Conservation (phyloP, 2,329 filamentous ascomycete species). For the Rutstroemia sp. region DNA sequence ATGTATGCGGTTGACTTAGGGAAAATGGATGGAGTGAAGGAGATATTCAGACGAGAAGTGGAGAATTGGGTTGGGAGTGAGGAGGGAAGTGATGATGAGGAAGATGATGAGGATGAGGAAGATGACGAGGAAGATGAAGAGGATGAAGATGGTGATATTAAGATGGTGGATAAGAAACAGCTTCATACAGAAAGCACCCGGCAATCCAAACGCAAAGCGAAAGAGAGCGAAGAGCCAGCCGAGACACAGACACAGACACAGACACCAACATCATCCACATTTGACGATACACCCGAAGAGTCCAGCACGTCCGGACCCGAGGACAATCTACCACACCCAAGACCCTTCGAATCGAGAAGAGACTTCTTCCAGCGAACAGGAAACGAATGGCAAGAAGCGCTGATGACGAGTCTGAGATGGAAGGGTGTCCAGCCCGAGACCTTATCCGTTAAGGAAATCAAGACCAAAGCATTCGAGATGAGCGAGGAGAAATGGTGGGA, state of each 20-base stretch:
- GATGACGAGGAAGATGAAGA: conserved; percentile 40
- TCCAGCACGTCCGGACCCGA: conserved; percentile 16
- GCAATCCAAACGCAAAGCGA: conserved; percentile 51
- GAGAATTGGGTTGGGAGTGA: conserved; percentile 75
- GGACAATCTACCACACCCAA: conserved; percentile 30
- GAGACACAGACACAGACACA: not conserved
- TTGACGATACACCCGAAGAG: conserved; percentile 43
- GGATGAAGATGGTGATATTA: conserved; percentile 39
- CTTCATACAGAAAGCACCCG: conserved; percentile 38
- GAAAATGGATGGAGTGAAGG: conserved; percentile 88
- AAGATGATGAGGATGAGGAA: conserved; percentile 40
- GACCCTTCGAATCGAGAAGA: conserved; percentile 71
- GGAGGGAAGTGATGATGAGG: conserved; percentile 46
- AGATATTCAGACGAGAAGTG: conserved; percentile 79
- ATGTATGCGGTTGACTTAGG: conserved; percentile 89
- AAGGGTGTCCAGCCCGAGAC: conserved; percentile 60
- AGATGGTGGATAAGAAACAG: conserved; percentile 27
- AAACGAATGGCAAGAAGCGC: conserved; percentile 81
- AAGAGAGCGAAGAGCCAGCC: conserved; percentile 25
- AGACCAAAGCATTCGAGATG: conserved; percentile 80
- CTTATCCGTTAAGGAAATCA: conserved; percentile 80
- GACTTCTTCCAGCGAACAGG: conserved; percentile 90
- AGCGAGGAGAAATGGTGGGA: conserved; percentile 99
- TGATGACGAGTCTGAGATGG: conserved; percentile 68
- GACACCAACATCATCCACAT: conserved; percentile 33